Evolutionary conservation across 2,329 filamentous ascomycete genomes (phyloP).

Genomic region (Myriangium duriaei): DNA sequence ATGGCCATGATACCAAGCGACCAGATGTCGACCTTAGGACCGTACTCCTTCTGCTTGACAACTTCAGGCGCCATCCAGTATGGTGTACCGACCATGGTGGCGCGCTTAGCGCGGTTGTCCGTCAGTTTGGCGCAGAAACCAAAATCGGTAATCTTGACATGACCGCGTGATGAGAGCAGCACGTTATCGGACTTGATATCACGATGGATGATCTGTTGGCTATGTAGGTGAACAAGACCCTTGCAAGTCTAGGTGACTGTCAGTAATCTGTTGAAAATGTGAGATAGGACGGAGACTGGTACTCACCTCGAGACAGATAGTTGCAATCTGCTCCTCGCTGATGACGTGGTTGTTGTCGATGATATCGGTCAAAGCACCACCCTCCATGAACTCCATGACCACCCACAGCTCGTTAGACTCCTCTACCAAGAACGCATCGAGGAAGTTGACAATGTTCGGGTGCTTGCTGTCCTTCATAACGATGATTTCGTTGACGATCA

Average conservation of each 20-base stretch:
- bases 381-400: slow-evolving; percentile 99
- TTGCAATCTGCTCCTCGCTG: slow-evolving; percentile 92
- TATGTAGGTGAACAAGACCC: slow-evolving; percentile 85
- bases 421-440: slow-evolving; percentile 92
- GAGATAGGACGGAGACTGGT: neutral
- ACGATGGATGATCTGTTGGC: slow-evolving; percentile 93
- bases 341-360: slow-evolving; percentile 96
- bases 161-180: slow-evolving; percentile 80
- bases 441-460: slow-evolving; percentile 96
- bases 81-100: slow-evolving; percentile 96
- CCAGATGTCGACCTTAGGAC: slow-evolving; percentile 97
- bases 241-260: slow-evolving; percentile 63
- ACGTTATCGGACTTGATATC: slow-evolving; percentile 99
- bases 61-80: slow-evolving; percentile 99
- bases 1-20: slow-evolving; percentile 99
- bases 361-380: slow-evolving; percentile 90
- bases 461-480: slow-evolving; percentile 99
- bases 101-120: slow-evolving; percentile 90
- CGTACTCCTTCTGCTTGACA: slow-evolving; percentile 98
- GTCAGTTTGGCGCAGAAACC: slow-evolving; percentile 98
- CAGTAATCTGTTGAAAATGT: slow-evolving; percentile 14
- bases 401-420: slow-evolving; percentile 96
- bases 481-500: slow-evolving; percentile 99
- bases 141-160: slow-evolving; percentile 95
- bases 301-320: slow-evolving; percentile 86